phyloP scores from a whole-genome alignment of 129 eudicot species.

The Chrysanthemum makinoi region DNA sequence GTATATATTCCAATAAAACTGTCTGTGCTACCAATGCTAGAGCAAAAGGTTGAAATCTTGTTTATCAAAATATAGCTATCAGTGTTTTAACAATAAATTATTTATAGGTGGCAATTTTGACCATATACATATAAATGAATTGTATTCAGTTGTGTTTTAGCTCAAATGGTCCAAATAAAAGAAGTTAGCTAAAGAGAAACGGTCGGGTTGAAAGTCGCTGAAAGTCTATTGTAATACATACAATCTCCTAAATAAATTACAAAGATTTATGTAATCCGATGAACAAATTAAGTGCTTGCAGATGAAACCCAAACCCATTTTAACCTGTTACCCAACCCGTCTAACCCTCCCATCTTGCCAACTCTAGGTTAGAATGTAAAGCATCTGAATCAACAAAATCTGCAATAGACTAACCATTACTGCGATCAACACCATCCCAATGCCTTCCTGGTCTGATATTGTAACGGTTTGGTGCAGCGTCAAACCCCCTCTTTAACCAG shows the following conservation, averaged over 20 bases:
- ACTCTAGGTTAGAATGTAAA: neutral
- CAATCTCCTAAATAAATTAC: neutral
- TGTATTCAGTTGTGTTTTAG: too few relatives aligned
- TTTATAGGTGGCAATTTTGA: neutral
- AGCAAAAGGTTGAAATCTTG: neutral
- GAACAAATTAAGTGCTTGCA: neutral
- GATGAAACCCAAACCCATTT: neutral
- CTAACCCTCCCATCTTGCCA: slow-evolving; percentile 5
- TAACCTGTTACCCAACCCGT: neutral
- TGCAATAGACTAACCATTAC: slow-evolving; percentile 58
- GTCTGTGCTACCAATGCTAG: neutral
- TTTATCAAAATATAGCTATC: neutral
- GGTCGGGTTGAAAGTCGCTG: neutral
- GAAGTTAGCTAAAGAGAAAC: neutral
- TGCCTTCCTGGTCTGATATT: slow-evolving; percentile 90
- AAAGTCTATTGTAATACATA: neutral
- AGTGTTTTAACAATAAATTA: neutral
- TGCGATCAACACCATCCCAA: slow-evolving; percentile 98
- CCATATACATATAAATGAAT: neutral
- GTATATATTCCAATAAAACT: neutral
- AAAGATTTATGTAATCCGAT: neutral
- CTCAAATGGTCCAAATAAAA: neutral
- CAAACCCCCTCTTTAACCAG: slow-evolving; percentile 80
- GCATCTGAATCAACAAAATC: neutral
- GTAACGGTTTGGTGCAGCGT: slow-evolving; percentile 87